These are phyloP conservation scores for Persicaria tinctoria DNA, from an alignment of 148 eudicot species.

Conservation along the genomic window DNA sequence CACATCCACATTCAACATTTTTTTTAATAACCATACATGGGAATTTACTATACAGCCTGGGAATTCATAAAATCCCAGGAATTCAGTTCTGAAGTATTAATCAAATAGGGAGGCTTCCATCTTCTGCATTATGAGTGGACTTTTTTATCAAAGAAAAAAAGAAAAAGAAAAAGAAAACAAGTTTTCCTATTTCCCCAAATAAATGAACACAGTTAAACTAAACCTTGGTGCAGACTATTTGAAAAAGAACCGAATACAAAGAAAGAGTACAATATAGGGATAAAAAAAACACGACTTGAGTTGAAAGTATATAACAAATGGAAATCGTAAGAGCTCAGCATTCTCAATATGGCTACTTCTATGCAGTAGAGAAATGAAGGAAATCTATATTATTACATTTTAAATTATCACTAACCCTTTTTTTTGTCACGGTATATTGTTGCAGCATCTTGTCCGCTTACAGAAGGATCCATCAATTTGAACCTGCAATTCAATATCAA, in stretches of 20 bases:
- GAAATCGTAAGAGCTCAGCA: background rate
- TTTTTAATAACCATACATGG: background rate
- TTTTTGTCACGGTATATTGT: slow-evolving; percentile 57
- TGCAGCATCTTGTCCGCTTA: slow-evolving; percentile 79
- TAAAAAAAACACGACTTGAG: background rate
- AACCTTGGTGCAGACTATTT: background rate
- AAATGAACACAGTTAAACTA: background rate
- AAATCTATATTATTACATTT: background rate
- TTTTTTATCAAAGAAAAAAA: no score
- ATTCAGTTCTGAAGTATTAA: background rate
- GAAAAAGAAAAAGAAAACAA: background rate
- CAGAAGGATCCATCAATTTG: slow-evolving; percentile 61
- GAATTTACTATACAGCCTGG: background rate
- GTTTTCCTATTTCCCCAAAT: background rate
- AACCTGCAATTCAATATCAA: slow-evolving; percentile 37
- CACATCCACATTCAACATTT: background rate
- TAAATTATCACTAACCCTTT: slow-evolving; percentile 42
- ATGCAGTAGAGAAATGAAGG: background rate
- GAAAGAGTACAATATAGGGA: background rate
- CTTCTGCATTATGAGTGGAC: no score
- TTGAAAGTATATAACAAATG: background rate
- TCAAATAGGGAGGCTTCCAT: background rate
- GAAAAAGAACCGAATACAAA: background rate
- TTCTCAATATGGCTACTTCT: background rate
- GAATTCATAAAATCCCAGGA: background rate